Base-by-base conservation (phyloP, 345 rosid species). In the Trapa incisa region DNA sequence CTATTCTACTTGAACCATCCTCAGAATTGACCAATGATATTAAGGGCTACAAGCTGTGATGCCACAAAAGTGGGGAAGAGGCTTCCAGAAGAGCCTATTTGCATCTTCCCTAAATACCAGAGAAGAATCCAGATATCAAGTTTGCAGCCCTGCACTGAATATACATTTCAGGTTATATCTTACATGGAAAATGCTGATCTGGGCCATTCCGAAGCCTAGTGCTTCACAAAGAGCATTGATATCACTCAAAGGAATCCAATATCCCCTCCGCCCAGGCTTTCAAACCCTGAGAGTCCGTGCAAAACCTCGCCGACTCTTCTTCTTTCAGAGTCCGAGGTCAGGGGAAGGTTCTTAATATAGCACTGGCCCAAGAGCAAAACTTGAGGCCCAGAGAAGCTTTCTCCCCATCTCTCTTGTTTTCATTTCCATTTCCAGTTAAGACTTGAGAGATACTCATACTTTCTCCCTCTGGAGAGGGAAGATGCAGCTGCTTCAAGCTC, bases 31-130 rank as follows among this genome's bases (percentile, higher is more conserved):
- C 86, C 29, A 66, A 71, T 48, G 82, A 80, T 67, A 78, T 91
- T 39, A 83, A 78, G 69, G 97, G 99, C 67, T 95, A 91, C 73
- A 91, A 89, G 81, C 87, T 95, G 70, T 95, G 99, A 96, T 91
- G 76, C 76, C 80, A 78, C 65, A 83, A 81, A 83, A 91, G 84
- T 70, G 72, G 85, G 78, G 92, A 88, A 72, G 96, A 89, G 67
- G 67, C 71, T 1, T 82, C 72, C 80, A 56, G 83, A 83, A 72
- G 97, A 87, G 36, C 82, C 93, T 2, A 68, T 75, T 61, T 71
- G 86, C 70, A 77, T 77, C 69, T 85, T 88, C 63, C 84, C 91
- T 66, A 83, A 86, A 79, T 70, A 82, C 12, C 80, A 94, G 81
- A 89, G 88, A 76, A 85, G 43, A 41, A 8, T 41, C 2, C 43